Percentiles rank a stretch among this genome's conserved stretches.
These are phyloP conservation scores for Lachnellula arida DNA, from an alignment of 2,329 filamentous ascomycete genomes.

Conservation along the genomic window DNA sequence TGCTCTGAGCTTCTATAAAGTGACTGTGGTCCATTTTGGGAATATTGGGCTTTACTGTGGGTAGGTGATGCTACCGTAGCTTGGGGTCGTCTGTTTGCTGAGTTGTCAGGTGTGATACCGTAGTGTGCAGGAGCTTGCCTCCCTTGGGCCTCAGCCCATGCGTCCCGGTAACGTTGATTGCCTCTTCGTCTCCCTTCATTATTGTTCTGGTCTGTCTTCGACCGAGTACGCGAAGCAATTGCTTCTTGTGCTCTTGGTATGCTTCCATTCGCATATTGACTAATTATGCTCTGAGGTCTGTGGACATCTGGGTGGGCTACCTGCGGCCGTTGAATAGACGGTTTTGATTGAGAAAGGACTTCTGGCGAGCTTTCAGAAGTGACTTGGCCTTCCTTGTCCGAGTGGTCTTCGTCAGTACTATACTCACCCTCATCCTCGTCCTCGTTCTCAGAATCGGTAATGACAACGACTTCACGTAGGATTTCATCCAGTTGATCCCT, in stretches of 20 bases:
- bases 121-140: slow-evolving; percentile 14
- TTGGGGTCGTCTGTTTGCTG: not conserved
- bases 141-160: slow-evolving; percentile 31
- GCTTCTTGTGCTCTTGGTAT: not conserved
- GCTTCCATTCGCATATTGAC: slow-evolving; percentile 1
- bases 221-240: slow-evolving; percentile 20
- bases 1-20: not conserved
- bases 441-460: slow-evolving; percentile 37
- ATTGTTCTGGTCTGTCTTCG: slow-evolving; percentile 13
- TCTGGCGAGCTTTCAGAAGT: slow-evolving; percentile 19
- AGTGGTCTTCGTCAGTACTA: slow-evolving; percentile 17
- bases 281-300: not conserved
- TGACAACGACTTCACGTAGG: slow-evolving; percentile 60
- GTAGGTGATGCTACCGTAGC: not conserved
- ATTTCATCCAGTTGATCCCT: slow-evolving; percentile 65
- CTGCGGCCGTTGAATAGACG: slow-evolving; percentile 11
- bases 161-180: slow-evolving; percentile 32
- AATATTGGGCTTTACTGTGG: not conserved
- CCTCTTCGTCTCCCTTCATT: slow-evolving; percentile 25
- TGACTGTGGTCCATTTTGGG: not conserved
- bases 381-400: slow-evolving; percentile 24
- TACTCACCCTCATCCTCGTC: slow-evolving; percentile 23
- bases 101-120: not conserved
- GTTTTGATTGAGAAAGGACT: slow-evolving; percentile 8
- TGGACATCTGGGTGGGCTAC: not conserved